Percentiles rank a stretch among this genome's conserved stretches.
These are phyloP conservation scores for Annona cherimola DNA, from an alignment of 164 flowering plant species.

Conservation along the genomic window DNA sequence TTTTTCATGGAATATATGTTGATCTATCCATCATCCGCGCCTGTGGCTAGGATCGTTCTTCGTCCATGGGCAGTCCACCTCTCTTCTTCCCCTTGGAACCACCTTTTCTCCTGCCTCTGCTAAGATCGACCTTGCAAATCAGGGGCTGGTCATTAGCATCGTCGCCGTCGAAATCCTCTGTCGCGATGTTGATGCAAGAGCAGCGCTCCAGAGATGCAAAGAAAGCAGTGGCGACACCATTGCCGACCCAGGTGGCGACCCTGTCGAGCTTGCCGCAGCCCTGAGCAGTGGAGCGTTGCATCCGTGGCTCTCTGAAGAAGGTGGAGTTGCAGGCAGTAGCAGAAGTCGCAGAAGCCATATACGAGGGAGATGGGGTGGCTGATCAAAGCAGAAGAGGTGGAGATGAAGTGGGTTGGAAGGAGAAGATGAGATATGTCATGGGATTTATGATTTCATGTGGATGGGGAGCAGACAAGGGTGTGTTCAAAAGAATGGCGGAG, in stretches of 20 bases:
- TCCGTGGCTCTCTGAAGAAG: conserved; percentile 38
- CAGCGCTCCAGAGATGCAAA: conserved; percentile 69
- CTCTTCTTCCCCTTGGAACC: conserved; percentile 39
- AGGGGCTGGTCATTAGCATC: conserved; percentile 53
- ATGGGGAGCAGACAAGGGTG: background rate
- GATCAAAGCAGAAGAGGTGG: background rate
- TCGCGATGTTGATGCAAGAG: conserved; percentile 64
- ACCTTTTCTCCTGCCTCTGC: conserved; percentile 20
- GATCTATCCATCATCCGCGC: conserved; percentile 7
- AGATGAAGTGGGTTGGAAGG: background rate
- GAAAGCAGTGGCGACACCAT: conserved; percentile 51
- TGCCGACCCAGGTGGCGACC: conserved; percentile 67
- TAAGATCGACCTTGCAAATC: conserved; percentile 40
- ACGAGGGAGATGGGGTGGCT: background rate
- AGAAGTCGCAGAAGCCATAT: conserved; percentile 40
- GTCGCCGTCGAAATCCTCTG: conserved; percentile 44
- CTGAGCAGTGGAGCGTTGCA: conserved; percentile 23
- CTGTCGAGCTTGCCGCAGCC: conserved; percentile 51
- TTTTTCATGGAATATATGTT: background rate
- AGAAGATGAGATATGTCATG: background rate
- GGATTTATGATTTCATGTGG: background rate
- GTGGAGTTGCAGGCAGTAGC: conserved; percentile 24
- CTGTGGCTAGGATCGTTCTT: background rate
- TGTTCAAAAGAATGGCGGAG: background rate
- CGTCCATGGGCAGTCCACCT: conserved; percentile 18